A percentile compares a stretch with the other conserved stretches of the same genome.
These are phyloP conservation scores for Fraxinus cuspidata DNA, from an alignment of 257 asterid genomes.

Conservation along the genomic window DNA sequence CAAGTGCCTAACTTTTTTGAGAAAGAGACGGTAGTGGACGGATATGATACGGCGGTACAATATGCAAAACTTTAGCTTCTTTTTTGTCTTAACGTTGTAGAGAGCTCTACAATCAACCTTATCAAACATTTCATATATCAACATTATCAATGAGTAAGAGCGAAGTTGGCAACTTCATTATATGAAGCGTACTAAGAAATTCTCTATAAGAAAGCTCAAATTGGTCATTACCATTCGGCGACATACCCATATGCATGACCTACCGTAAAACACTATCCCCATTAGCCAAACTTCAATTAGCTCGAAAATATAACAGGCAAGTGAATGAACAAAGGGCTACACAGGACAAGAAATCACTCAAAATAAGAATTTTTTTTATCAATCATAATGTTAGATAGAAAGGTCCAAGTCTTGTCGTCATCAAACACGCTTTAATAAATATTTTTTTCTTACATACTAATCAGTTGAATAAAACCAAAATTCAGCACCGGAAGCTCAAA, in stretches of 20 bases:
- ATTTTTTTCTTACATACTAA: not conserved
- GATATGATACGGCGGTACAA: too few species aligned
- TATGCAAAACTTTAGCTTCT: too few species aligned
- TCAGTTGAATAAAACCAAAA: constrained; percentile 9
- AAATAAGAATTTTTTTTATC: not conserved
- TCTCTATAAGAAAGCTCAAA: not conserved
- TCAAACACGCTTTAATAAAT: constrained; percentile 17
- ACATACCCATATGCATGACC: not conserved
- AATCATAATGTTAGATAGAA: constrained; percentile 28
- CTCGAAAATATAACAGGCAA: constrained; percentile 6
- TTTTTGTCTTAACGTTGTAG: too few species aligned
- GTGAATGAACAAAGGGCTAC: constrained; percentile 16
- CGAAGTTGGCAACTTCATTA: too few species aligned
- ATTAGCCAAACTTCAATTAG: not conserved
- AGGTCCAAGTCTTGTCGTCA: constrained; percentile 16
- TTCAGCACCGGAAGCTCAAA: constrained; percentile 17
- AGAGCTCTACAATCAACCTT: not conserved
- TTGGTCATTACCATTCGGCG: not conserved
- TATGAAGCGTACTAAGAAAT: too few species aligned
- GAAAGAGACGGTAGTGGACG: not conserved
- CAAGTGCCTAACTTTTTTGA: not conserved
- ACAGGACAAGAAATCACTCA: constrained; percentile 10
- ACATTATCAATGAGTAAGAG: too few species aligned
- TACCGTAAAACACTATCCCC: not conserved
- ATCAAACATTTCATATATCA: not conserved